Percentiles rank a stretch among this genome's conserved stretches.
phyloP scores from a whole-genome alignment of 2,329 filamentous ascomycete genomes.

The Ophiocordyceps australis region DNA sequence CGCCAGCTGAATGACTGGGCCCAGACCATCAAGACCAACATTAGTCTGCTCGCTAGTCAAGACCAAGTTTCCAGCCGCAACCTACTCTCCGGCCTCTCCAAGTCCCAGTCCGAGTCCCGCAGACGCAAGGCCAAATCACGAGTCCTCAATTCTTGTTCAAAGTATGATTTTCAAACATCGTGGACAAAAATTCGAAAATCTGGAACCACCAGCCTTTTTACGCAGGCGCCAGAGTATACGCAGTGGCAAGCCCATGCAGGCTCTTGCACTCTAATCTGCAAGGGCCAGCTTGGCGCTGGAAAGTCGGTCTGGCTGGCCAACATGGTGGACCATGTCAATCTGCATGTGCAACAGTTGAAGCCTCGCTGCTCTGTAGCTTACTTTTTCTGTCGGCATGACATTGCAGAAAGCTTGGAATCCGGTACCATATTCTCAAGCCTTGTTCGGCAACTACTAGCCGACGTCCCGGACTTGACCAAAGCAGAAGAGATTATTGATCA shows the following conservation, averaged over 20 bases:
- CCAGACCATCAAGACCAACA: constrained; percentile 14
- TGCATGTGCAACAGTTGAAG: not conserved
- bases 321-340: constrained; percentile 18
- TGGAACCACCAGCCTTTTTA: constrained; percentile 14
- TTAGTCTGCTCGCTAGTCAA: constrained; percentile 6
- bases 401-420: constrained; percentile 9
- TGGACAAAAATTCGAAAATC: constrained; percentile 23
- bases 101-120: constrained; percentile 2
- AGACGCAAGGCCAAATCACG: constrained; percentile 4
- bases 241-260: constrained; percentile 4
- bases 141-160: constrained; percentile 19
- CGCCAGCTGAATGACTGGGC: constrained; percentile 15
- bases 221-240: constrained; percentile 2
- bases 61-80: constrained; percentile 9
- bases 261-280: constrained; percentile 12
- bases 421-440: constrained; percentile 14
- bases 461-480: not conserved
- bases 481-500: not conserved
- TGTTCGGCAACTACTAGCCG: constrained; percentile 14
- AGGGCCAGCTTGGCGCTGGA: constrained; percentile 21
- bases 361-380: constrained; percentile 6
- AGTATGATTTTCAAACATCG: constrained; percentile 16
- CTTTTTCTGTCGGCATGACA: constrained; percentile 15
- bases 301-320: constrained; percentile 26
- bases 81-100: not conserved